phyloP scores from a whole-genome alignment of 2,329 filamentous ascomycete species.

The Ophiostoma quercus region DNA sequence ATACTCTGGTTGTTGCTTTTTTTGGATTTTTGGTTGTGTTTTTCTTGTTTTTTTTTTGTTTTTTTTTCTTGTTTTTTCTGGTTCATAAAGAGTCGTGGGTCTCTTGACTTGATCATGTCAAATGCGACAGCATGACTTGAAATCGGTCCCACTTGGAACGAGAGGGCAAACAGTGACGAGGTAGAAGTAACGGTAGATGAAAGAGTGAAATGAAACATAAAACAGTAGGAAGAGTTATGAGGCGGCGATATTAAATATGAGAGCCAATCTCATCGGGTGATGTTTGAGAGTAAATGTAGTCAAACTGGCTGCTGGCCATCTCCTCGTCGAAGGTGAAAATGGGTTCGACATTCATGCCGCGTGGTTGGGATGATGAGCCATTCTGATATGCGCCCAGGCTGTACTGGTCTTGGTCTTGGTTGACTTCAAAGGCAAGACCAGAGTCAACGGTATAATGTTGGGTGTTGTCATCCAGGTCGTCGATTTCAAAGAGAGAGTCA shows the following conservation, averaged over 20 bases:
- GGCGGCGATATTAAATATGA: not conserved
- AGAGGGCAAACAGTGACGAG: not conserved
- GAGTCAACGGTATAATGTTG: not conserved
- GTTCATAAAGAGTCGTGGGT: not conserved
- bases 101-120: not conserved
- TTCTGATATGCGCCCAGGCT: not conserved
- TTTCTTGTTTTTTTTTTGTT: not conserved
- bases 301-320: not conserved
- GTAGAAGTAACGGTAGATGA: not conserved
- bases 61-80: not conserved
- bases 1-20: not conserved
- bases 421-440: not conserved
- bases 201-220: too few species aligned
- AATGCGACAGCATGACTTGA: not conserved
- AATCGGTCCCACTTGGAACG: not conserved
- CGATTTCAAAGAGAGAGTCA: not conserved
- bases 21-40: not conserved
- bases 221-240: not conserved
- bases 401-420: not conserved
- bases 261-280: not conserved
- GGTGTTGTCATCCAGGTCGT: not conserved
- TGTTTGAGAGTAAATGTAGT: not conserved
- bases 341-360: not conserved
- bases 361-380: not conserved
- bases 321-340: not conserved